Evolutionary conservation across 2,329 filamentous ascomycete genomes (phyloP), one percentile per base, ranked within the genome.

Genomic region (Talaromyces verruculosus): DNA sequence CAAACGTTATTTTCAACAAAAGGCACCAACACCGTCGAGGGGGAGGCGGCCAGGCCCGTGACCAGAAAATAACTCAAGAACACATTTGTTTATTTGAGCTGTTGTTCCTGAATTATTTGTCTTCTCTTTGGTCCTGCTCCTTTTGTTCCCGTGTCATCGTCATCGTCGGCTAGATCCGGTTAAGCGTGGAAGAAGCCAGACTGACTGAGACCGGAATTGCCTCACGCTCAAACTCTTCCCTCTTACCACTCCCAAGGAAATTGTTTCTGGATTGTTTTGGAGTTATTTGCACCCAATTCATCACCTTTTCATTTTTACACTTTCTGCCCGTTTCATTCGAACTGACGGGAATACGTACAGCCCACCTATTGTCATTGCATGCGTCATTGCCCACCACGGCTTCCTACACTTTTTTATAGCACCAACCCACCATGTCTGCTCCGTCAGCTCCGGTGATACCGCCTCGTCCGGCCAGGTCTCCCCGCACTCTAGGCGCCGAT

Each of bases 381-480:
- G 62, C 62, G 51, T 64, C 62, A 64, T 63, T 63, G 61, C 60
- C 65, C 43, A 66, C 61, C 65, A 66, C 65, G 51, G 53, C 53
- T 58, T 65, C 66, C 63, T 35, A 65, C 51, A 63, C 51, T 39
- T 45, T 53, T 49, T 64, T 64, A 61, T 66, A 67, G 35, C 65
- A 49, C 49, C 37, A 55, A 37, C 47, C 65, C 70, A 73, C 67
- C 69, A 81, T 81, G 79, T 74, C 79, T 64, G 74, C 76, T 67
- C 76, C 79, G 72, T 69, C 85, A 71, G 81, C 82, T 66, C 85
- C 88, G 47, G 80, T 79, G 70, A 81, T 91, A 70, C 88, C 88
- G 68, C 87, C 88, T 70, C 86, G 88, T 68, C 88, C 88, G 63
- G 77, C 83, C 70, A 84, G 87, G 73, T 81, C 80, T 58, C 79